phyloP scores from a whole-genome alignment of 2,329 filamentous ascomycete species.

The Pseudocercospora macadamiae region DNA sequence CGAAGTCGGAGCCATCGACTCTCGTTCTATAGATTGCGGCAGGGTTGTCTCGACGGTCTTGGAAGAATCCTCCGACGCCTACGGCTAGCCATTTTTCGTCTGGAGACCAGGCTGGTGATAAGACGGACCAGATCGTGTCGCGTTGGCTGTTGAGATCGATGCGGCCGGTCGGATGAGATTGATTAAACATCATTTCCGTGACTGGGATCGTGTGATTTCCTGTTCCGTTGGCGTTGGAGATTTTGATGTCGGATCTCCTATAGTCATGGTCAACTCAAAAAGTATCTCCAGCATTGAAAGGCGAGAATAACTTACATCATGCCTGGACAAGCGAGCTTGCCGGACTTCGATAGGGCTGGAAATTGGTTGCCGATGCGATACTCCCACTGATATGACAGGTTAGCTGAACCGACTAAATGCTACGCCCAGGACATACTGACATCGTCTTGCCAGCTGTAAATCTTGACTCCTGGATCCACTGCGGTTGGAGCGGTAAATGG shows the following conservation, averaged over 20 bases:
- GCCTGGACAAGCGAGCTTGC: not conserved
- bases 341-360: not conserved
- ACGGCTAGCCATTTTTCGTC: constrained; percentile 11
- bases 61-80: constrained; percentile 11
- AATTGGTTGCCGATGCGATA: constrained; percentile 1
- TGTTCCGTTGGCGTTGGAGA: not conserved
- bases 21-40: not conserved
- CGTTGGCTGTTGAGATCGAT: not conserved
- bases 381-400: not conserved
- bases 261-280: not conserved
- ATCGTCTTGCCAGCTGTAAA: not conserved
- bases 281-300: not conserved
- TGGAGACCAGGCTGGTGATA: constrained; percentile 8
- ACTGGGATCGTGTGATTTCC: not conserved
- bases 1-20: not conserved
- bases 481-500: not conserved
- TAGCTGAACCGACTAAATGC: not conserved
- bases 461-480: not conserved
- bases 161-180: not conserved
- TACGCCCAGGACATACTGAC: not conserved
- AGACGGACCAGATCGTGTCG: not conserved
- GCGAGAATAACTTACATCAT: not conserved
- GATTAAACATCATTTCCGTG: not conserved
- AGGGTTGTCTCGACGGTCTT: not conserved
- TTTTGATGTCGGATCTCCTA: not conserved